Percentiles rank a stretch among this genome's conserved stretches.
These are phyloP conservation scores for Boletus rex-veris DNA, from an alignment of 768 basidiomycete genomes.

Conservation along the genomic window DNA sequence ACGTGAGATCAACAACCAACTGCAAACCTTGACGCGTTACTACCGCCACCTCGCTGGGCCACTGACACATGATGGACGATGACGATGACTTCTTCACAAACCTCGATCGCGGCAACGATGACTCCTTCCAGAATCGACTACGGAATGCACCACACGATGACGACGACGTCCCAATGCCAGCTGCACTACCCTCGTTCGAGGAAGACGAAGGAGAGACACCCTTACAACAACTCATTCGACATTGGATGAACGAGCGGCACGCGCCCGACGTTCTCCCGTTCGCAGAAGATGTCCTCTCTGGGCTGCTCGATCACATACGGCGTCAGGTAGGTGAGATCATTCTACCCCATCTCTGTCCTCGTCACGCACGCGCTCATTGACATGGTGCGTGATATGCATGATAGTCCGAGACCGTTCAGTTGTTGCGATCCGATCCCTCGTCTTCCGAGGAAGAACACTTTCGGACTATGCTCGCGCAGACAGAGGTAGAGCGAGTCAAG, in stretches of 20 bases:
- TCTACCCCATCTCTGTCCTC: background rate
- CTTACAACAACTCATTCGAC: constrained; percentile 66
- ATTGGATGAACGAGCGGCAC: constrained; percentile 85
- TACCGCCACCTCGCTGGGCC: background rate
- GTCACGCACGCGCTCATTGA: background rate
- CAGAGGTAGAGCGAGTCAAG: constrained; percentile 91
- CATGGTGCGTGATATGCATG: background rate
- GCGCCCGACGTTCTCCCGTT: constrained; percentile 76
- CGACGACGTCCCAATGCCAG: constrained; percentile 30
- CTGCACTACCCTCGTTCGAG: constrained; percentile 23
- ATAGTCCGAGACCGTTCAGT: constrained; percentile 76
- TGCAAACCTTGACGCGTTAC: too few relatives aligned
- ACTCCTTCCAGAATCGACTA: constrained; percentile 38
- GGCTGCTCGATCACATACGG: constrained; percentile 71
- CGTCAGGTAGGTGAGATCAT: constrained; percentile 61
- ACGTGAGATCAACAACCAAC: too few relatives aligned
- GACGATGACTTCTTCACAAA: constrained; percentile 29
- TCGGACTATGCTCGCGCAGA: constrained; percentile 88
- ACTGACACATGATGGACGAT: constrained; percentile 17
- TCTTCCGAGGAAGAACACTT: constrained; percentile 93
- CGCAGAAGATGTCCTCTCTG: constrained; percentile 63
- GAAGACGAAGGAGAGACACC: constrained; percentile 51
- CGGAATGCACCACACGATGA: constrained; percentile 31
- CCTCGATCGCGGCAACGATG: constrained; percentile 15
- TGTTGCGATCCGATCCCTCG: constrained; percentile 72